Evolutionary conservation across 257 asterid genomes (phyloP).

Genomic region (Capsicum chinense): DNA sequence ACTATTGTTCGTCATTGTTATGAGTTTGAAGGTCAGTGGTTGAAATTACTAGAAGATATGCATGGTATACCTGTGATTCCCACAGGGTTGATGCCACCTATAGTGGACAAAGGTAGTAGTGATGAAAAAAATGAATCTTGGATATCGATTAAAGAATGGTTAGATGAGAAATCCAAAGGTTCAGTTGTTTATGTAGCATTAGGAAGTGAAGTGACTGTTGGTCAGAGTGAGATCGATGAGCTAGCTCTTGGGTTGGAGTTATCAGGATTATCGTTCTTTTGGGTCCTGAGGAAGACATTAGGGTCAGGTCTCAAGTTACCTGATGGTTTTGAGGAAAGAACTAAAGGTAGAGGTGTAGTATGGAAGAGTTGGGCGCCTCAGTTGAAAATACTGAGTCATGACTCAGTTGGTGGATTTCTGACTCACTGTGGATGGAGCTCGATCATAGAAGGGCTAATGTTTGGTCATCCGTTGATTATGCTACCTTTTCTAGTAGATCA

Average conservation of each 20-base stretch:
- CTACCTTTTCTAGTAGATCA: conserved; percentile 82
- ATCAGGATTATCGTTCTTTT: conserved; percentile 63
- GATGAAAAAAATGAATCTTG: conserved; percentile 35
- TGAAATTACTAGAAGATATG: neutral
- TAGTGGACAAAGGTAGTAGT: neutral
- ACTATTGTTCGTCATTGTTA: conserved; percentile 26
- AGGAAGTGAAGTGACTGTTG: conserved; percentile 49
- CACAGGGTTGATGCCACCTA: conserved; percentile 45
- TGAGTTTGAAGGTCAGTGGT: conserved; percentile 21
- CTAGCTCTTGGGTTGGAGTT: conserved; percentile 55
- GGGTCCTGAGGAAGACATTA: conserved; percentile 61
- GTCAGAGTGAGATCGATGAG: conserved; percentile 40
- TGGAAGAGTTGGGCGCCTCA: conserved; percentile 76
- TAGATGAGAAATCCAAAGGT: conserved; percentile 22
- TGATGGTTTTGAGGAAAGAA: conserved; percentile 53
- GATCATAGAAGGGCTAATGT: conserved; percentile 61
- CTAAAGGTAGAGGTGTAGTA: conserved; percentile 42
- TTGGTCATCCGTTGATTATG: conserved; percentile 64
- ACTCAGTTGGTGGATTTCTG: conserved; percentile 61
- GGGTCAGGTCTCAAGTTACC: conserved; percentile 46
- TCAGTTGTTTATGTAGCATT: conserved; percentile 49
- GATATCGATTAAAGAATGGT: conserved; percentile 45
- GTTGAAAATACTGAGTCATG: conserved; percentile 62
- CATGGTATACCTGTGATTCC: neutral
- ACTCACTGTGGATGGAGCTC: conserved; percentile 96